A percentile compares a stretch with the other conserved stretches of the same genome.
These are phyloP conservation scores for Kwoniella sp. DNA, from an alignment of 768 basidiomycete species.

Conservation along the genomic window DNA sequence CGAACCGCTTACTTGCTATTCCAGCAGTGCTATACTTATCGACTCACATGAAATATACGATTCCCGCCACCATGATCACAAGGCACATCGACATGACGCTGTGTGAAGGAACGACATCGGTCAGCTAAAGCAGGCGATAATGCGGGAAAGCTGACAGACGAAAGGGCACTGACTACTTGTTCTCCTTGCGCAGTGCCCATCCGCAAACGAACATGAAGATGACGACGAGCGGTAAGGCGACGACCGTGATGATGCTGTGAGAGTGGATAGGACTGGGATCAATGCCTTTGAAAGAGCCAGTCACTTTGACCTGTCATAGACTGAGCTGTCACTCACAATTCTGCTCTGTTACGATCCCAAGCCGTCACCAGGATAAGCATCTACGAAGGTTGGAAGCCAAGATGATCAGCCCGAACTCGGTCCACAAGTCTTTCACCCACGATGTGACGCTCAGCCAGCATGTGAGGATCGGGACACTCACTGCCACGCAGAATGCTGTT, in stretches of 20 bases:
- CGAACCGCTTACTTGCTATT: background rate
- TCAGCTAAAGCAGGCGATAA: background rate
- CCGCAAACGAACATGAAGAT: conserved; percentile 36
- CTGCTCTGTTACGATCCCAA: conserved; percentile 28
- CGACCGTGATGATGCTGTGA: conserved; percentile 39
- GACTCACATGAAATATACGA: conserved; percentile 47
- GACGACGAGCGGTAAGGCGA: conserved; percentile 36
- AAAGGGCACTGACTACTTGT: conserved; percentile 30
- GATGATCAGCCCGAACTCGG: conserved; percentile 5
- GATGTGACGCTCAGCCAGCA: too few relatives aligned
- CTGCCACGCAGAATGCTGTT: conserved; percentile 42
- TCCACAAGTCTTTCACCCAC: too few relatives aligned
- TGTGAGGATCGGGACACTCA: too few relatives aligned
- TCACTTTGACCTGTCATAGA: background rate
- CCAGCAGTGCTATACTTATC: background rate
- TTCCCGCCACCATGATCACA: conserved; percentile 34
- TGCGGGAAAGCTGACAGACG: background rate
- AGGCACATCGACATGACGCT: conserved; percentile 37
- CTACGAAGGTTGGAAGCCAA: background rate
- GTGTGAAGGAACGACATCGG: background rate
- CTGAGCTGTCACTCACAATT: conserved; percentile 39
- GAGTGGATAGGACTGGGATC: too few relatives aligned
- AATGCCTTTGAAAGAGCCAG: too few relatives aligned
- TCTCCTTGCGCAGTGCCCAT: conserved; percentile 42
- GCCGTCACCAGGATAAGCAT: conserved; percentile 38